phyloP scores from a whole-genome alignment of 768 basidiomycete genomes.

The Phaeotremella skinneri region DNA sequence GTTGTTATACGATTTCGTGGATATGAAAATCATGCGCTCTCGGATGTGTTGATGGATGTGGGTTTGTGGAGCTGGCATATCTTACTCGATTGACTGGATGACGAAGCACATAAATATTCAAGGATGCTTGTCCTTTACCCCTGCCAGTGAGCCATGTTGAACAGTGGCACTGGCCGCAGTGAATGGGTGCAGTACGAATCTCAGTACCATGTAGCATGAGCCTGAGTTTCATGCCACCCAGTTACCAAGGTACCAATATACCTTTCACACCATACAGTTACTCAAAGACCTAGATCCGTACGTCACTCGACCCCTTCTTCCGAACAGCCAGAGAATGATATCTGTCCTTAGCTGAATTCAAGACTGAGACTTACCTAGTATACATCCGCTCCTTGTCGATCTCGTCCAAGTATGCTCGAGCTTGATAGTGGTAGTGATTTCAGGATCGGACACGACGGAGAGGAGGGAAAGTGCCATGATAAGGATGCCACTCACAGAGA shows the following conservation, averaged over 20 bases:
- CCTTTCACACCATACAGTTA: no score
- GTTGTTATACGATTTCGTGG: not conserved
- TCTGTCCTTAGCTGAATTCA: not conserved
- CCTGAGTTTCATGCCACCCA: no score
- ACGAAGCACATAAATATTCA: no score
- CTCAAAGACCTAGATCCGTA: not conserved
- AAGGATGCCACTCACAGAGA: slow-evolving; percentile 8
- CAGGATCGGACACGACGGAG: not conserved
- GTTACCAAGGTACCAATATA: no score
- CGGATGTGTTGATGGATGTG: not conserved
- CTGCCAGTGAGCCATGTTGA: no score
- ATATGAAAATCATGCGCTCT: not conserved
- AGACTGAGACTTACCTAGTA: not conserved
- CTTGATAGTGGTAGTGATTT: not conserved
- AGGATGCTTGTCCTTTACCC: no score
- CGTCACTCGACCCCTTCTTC: not conserved
- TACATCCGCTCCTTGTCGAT: not conserved
- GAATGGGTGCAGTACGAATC: no score
- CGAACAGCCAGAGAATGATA: slow-evolving; percentile 1
- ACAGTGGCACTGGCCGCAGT: no score
- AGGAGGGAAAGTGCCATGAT: no score
- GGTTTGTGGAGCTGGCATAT: not conserved
- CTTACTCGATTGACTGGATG: not conserved
- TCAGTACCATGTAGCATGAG: no score
- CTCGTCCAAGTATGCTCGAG: not conserved